Base-by-base conservation (phyloP, 2,329 filamentous ascomycete species). In the Trichoderma sp. region DNA sequence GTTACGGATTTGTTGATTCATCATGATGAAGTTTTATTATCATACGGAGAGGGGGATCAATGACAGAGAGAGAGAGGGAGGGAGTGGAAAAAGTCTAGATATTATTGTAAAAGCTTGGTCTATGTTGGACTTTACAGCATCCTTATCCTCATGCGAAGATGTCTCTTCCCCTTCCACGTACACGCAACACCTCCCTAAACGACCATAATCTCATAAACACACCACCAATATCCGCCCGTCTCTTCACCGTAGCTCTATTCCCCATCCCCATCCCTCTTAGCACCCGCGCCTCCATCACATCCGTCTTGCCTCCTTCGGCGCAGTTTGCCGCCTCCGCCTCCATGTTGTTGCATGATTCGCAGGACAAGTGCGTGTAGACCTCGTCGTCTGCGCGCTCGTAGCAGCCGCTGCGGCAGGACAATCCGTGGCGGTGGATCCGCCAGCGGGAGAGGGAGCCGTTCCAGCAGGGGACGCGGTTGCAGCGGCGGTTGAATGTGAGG, bases 401-500 rank as follows among this genome's bases (percentile, higher is more conserved):
- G 24, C 29, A 67, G 18, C 66, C 74, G n/a, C 29, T 75, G 53
- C 74, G 67, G 62, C 77, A 78, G 69, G 59, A 45, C 41, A 78
- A 35, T 12, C 77, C 77, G 67, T 78, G 69, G 18, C 75, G 75
- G 59, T 76, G 67, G 74, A 75, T 7, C 50, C 71, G 64, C 75
- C 68, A 76, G 63, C 27, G 56, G 62, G 62, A 71, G 29, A 75
- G 14, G n/a, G 33, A 66, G 69, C 77, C 76, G 75, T 78, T 78
- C 77, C 78, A 77, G 77, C 78, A 79, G 66, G 78, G 77, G 24
- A 79, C 77, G 65, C 60, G 77, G 65, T 76, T 75, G 77, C 69
- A 24, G 59, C 71, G 76, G 66, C 60, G 71, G 69, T 74, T 73
- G 76, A 76, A 77, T n/a, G 71, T 74, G 67, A 71, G 66, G 33